phyloP scores from a whole-genome alignment of 768 basidiomycete species.

The Rhizopogon salebrosus region DNA sequence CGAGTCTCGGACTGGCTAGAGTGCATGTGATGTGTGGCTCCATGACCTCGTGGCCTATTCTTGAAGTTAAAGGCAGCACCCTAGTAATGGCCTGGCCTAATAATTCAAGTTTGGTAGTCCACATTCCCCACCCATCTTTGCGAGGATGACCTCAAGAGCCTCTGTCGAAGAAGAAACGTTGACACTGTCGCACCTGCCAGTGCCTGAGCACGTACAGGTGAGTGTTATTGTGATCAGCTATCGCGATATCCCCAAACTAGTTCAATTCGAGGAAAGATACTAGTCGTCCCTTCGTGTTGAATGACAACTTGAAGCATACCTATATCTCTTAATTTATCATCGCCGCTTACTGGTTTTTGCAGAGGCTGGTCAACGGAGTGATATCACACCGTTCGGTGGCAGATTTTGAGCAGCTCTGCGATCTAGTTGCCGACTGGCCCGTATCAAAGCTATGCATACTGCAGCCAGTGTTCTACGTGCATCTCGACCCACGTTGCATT shows the following conservation, averaged over 20 bases:
- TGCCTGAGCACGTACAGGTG: not conserved
- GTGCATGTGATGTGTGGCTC: no score
- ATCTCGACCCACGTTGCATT: not conserved
- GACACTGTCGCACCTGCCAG: not conserved
- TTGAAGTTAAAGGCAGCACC: no score
- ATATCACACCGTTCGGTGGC: not conserved
- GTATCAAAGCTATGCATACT: not conserved
- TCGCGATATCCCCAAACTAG: no score
- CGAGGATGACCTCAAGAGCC: no score
- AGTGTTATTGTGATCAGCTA: not conserved
- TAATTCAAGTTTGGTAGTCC: no score
- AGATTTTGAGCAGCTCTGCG: not conserved
- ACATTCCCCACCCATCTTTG: no score
- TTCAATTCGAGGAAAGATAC: no score
- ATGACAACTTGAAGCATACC: no score
- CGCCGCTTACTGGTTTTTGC: not conserved
- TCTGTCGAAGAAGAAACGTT: not conserved
- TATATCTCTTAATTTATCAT: not conserved
- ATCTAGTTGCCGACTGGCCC: not conserved
- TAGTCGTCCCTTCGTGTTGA: no score
- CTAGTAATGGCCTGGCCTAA: no score
- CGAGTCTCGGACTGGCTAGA: no score
- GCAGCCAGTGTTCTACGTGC: not conserved
- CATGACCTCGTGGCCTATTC: no score
- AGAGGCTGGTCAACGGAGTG: not conserved